Evolutionary conservation across 371 early-diverging fungal genomes (phyloP), one percentile per base, ranked within the genome.

Genomic region (Blastocladiella emersonii): DNA sequence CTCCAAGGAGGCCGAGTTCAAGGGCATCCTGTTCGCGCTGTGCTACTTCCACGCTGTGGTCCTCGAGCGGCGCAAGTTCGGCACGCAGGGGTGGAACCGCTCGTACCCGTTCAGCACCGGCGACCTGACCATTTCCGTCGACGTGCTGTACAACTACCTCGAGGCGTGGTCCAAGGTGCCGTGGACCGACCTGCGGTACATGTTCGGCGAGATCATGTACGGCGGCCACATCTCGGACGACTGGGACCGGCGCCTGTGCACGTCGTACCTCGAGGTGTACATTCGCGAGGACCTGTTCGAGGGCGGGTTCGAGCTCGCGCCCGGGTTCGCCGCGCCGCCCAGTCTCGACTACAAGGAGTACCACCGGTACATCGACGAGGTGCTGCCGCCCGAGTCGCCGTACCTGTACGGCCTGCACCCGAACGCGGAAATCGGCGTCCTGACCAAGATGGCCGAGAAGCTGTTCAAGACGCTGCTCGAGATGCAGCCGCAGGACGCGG

Each of bases 11-110:
- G 77, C 79, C 21, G 83, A 83, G 70, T 83, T 81, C 68, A 66
- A 70, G 34, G 65, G 74, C 23, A 76, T 83, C 39, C 53, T 80
- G 55, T 83, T 83, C 66, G 72, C 81, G 7, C 74, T 83, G 13
- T 78, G 78, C 63, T 83, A 81, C 73, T 83, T 83, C 80, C 83
- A 83, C 62, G 81, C 81, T 21, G 83, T 81, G 1, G 79, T 81
- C 17, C 68, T 83, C 19, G 83, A 83, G 64, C 61, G 83, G n/a
- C 63, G 81, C 60, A 83, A 83, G 72, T 83, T 83, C 66, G 83
- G 83, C n/a, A 79, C 81, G 2, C 81, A 80, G 57, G 83, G 83
- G 2, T 83, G 83, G 83, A 83, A 83, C 70, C 70, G 71, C 49
- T 69, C 74, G 4, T 83, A 83, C 63, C 83, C 83, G 21, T 83